Evolutionary conservation across 441 rosid genomes (phyloP).

Genomic region (Gossypium schwendimanii): DNA sequence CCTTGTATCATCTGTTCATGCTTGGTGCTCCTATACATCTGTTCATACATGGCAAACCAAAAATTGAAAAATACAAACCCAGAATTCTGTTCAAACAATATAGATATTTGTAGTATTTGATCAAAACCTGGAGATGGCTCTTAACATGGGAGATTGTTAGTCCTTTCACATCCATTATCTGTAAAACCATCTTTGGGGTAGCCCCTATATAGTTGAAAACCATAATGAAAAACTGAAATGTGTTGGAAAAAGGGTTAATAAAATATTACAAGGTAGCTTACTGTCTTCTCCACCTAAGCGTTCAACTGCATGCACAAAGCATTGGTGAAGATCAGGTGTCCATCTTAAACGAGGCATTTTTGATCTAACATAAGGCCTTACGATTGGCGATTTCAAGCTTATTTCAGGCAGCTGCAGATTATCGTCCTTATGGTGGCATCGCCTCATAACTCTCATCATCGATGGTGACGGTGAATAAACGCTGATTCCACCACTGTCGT

Average conservation of each 20-base stretch:
- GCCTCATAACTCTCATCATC: background rate
- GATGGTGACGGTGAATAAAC: slow-evolving; percentile 4
- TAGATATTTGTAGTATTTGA: background rate
- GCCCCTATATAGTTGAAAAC: slow-evolving; percentile 28
- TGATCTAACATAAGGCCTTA: slow-evolving; percentile 55
- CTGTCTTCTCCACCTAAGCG: slow-evolving; percentile 58
- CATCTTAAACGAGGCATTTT: slow-evolving; percentile 50
- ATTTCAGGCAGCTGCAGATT: background rate
- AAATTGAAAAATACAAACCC: background rate
- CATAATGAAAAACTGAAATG: background rate
- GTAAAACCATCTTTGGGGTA: slow-evolving; percentile 58
- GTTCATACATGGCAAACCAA: slow-evolving; percentile 11
- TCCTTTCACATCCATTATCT: slow-evolving; percentile 55
- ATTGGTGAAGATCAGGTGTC: slow-evolving; percentile 48
- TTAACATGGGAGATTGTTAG: slow-evolving; percentile 61
- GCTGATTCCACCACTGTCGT: slow-evolving; percentile 1
- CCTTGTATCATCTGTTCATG: slow-evolving; percentile 73
- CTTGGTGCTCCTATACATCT: slow-evolving; percentile 80
- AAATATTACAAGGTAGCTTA: slow-evolving; percentile 21
- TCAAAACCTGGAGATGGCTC: slow-evolving; percentile 63
- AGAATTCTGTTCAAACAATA: background rate
- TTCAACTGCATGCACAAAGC: slow-evolving; percentile 55
- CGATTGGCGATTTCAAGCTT: slow-evolving; percentile 24
- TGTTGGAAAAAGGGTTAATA: background rate
- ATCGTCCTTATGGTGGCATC: background rate